Conservation (phyloP, 768 basidiomycete species). For the Calvatia gigantea region DNA sequence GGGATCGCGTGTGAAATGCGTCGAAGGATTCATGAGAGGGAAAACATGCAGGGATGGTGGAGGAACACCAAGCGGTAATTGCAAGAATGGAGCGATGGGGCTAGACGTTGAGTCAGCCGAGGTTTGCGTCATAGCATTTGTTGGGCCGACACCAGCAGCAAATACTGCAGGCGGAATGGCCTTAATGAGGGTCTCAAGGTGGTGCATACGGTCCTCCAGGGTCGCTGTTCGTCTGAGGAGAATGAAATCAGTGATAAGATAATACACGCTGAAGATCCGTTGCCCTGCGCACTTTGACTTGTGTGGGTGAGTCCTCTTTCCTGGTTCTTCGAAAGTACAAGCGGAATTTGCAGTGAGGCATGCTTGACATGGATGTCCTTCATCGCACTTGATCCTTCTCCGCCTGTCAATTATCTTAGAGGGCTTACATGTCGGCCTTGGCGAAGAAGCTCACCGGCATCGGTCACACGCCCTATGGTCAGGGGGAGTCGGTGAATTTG, state of each 20-base stretch:
- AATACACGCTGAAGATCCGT: neutral
- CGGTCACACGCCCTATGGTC: constrained; percentile 78
- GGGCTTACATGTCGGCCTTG: neutral
- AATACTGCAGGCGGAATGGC: constrained; percentile 83
- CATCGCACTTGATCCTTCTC: constrained; percentile 83
- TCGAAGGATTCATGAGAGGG: constrained; percentile 79
- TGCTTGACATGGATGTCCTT: constrained; percentile 86
- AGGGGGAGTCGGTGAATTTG: constrained; percentile 7
- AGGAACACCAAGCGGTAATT: constrained; percentile 57
- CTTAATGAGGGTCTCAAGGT: constrained; percentile 79
- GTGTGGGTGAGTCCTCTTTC: constrained; percentile 81
- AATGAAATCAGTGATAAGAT: constrained; percentile 6
- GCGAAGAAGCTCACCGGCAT: constrained; percentile 62
- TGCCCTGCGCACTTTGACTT: constrained; percentile 71
- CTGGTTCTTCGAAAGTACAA: constrained; percentile 86
- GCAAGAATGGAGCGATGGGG: constrained; percentile 38
- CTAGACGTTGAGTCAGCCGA: constrained; percentile 23
- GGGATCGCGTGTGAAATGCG: constrained; percentile 58
- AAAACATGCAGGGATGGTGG: constrained; percentile 76
- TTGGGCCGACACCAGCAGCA: constrained; percentile 47
- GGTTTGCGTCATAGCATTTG: constrained; percentile 27
- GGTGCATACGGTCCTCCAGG: constrained; percentile 86
- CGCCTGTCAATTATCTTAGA: constrained; percentile 42
- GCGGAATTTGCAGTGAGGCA: constrained; percentile 79
- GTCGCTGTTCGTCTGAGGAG: constrained; percentile 67